Evolutionary conservation across 805 yeast species (phyloP), one percentile per base, ranked within the genome.

Genomic region (Citeromyces nyonsensis): DNA sequence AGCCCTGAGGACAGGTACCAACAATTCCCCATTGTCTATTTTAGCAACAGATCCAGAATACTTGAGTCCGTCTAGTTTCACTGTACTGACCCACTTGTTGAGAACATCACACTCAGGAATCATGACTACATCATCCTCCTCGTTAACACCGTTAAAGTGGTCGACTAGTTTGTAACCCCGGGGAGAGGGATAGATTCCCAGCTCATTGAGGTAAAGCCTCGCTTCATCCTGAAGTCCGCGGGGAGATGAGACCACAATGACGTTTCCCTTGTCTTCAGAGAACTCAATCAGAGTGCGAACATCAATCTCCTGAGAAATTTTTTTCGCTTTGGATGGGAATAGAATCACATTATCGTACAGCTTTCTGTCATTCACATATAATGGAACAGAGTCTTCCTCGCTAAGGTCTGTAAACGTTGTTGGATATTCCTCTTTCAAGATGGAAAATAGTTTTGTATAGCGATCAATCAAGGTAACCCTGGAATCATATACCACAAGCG

Each of bases 151-250:
- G 36, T 52, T 48, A 56, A 83, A 83, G 51, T 79, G 76, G 51
- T 85, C 94, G 6, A 63, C 51, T 29, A 78, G 56, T 34, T 59
- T 51, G 49, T 69, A 73, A 32, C 72, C 76, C 47, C 72, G 79
- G 36, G 95, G 93, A 31, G 91, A 68, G 36, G 95, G 81, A 44
- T 62, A 69, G 33, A 91, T 74, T 24, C 95, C 98, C 40, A 86
- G 55, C 49, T 86, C 84, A 44, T 73, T 70, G 40, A 83, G 65
- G 44, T 79, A 76, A 3, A 66, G 57, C 38, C 83, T 70, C 24
- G 79, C 54, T 12, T 76, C 68, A 15, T 79, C 82, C 26, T 77
- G 70, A 10, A 63, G 45, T 11, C 66, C 69, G 14, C 14, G n/a
- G 14, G 75, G 66, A 26, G 66, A 54, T 0, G 78, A 66, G 10